Evolutionary conservation across 495 filamentous ascomycete species (phyloP), one percentile per base, ranked within the genome.

Genomic region (Platismatia glauca): DNA sequence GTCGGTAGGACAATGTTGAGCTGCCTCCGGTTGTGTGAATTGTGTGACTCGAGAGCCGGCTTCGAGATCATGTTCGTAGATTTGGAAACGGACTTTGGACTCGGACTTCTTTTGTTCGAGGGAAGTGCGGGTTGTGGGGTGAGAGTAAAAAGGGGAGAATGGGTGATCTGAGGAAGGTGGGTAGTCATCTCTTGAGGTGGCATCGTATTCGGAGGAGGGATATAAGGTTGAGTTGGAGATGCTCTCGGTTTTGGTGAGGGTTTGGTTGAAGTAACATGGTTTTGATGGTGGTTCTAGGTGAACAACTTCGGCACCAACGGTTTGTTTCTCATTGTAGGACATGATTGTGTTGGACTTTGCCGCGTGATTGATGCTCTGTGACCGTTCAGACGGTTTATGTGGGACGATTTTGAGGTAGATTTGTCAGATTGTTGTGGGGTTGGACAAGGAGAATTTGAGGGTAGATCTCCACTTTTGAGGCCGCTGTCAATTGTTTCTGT

Each of bases 131-230:
- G 67, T 69, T 44, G 61, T 59, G 7, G 65, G 65, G 55, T 67
- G 65, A 12, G 48, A 65, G 59, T 69, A 69, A 62, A 67, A 69
- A 20, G 61, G 52, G 18, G 67, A 67, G 64, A 68, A 64, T 15
- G 67, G 65, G 48, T 67, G 57, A 18, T 58, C 39, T 18, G 35
- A 41, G 53, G 58, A 58, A 34, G 64, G 59, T 34, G 61, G 50
- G n/a, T 66, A 58, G 37, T 61, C 53, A 1, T 59, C 48, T 43
- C 41, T 34, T 18, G 33, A 57, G 24, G 48, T 22, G 38, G 50
- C 37, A 34, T 22, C 41, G 3, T 55, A 41, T 29, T 64, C 62
- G 34, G 44, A 53, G 24, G 62, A 15, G n/a, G 62, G 57, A 20
- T 46, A 59, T 43, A 58, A 52, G 59, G 59, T 55, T 20, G 62